Percentiles rank a stretch among this genome's conserved stretches.
Evolutionary conservation across 345 rosid species (phyloP).

Genomic region (Lepidium africanum): DNA sequence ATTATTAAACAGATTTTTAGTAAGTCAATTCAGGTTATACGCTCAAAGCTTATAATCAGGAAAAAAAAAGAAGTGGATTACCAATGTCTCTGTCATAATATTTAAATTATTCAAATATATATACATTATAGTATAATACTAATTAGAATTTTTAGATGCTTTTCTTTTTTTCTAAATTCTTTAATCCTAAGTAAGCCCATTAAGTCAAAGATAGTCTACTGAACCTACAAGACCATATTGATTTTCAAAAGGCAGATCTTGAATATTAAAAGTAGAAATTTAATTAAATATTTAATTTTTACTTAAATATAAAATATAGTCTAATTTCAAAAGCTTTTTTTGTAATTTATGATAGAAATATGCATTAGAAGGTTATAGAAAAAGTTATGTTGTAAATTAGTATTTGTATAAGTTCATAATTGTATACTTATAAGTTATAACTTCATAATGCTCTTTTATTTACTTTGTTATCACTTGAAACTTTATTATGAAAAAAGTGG

Average conservation of each 20-base stretch:
- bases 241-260: constrained; percentile 9
- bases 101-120: constrained; percentile 4
- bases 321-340: not conserved
- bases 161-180: not conserved
- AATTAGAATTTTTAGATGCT: not conserved
- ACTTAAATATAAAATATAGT: not conserved
- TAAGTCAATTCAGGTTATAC: constrained; percentile 15
- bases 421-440: not conserved
- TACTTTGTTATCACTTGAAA: not conserved
- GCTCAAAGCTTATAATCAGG: constrained; percentile 30
- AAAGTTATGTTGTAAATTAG: not conserved
- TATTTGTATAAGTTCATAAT: not conserved
- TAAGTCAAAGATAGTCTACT: constrained; percentile 30
- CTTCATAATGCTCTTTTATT: not conserved
- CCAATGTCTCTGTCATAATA: constrained; percentile 12
- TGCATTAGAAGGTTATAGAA: not conserved
- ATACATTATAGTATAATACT: not conserved
- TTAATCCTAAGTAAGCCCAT: constrained; percentile 1
- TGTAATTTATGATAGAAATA: not conserved
- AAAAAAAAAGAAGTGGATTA: constrained; percentile 22
- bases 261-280: not conserved
- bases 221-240: constrained; percentile 15
- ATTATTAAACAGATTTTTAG: not conserved
- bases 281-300: not conserved
- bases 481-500: not conserved